Conservation (phyloP, 352 stramenopile species). For the Pythium coloratum region DNA sequence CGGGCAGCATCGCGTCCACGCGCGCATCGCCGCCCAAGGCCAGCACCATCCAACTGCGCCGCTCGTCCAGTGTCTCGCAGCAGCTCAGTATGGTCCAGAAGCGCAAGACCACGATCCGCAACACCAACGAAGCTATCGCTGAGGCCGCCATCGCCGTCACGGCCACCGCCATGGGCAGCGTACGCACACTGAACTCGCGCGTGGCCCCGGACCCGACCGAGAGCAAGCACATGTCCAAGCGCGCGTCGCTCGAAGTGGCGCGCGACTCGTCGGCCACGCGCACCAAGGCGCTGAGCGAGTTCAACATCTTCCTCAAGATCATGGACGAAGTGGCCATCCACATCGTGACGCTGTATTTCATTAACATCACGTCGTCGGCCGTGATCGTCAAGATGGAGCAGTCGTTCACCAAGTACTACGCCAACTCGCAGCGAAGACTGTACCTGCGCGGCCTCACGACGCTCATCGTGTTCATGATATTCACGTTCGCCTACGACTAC, state of each 20-base stretch:
- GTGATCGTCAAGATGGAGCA: conserved; percentile 80
- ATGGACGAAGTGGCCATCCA: conserved; percentile 84
- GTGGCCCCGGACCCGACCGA: conserved; percentile 34
- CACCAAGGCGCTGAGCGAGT: conserved; percentile 62
- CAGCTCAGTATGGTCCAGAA: conserved; percentile 35
- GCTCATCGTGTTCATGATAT: conserved; percentile 69
- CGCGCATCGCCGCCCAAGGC: conserved; percentile 24
- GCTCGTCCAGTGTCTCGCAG: conserved; percentile 46
- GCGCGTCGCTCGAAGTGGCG: conserved; percentile 36
- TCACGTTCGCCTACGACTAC: conserved; percentile 77
- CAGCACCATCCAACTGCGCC: conserved; percentile 39
- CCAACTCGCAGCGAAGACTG: conserved; percentile 60
- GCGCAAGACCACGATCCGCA: conserved; percentile 25
- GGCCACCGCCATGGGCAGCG: conserved; percentile 28
- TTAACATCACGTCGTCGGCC: conserved; percentile 66
- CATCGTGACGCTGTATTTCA: conserved; percentile 79
- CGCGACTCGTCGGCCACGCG: conserved; percentile 56
- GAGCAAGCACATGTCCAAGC: conserved; percentile 16
- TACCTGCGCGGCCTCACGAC: conserved; percentile 61
- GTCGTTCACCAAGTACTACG: conserved; percentile 79
- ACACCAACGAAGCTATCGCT: conserved; percentile 22
- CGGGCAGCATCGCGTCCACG: conserved; percentile 28
- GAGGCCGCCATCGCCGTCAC: conserved; percentile 32
- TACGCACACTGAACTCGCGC: conserved; percentile 29
- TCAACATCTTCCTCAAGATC: conserved; percentile 77